Evolutionary conservation across 2,329 filamentous ascomycete genomes (phyloP).

Genomic region (Blastomyces silverae): DNA sequence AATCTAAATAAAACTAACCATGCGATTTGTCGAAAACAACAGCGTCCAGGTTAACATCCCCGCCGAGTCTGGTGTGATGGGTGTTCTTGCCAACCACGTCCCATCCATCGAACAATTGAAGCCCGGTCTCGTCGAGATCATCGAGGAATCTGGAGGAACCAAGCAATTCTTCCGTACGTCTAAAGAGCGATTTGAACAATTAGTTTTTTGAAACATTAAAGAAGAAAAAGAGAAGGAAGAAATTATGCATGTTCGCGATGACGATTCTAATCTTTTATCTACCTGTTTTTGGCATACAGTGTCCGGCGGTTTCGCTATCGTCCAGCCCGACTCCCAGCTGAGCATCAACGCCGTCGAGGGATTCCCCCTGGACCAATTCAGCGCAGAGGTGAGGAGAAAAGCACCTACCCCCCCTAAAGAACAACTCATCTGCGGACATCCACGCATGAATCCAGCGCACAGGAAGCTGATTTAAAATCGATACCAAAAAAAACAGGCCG

Average conservation of each 20-base stretch:
- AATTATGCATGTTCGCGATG: constrained; percentile 10
- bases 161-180: constrained; percentile 98
- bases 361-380: constrained; percentile 92
- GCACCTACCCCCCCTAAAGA: background rate
- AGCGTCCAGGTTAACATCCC: constrained; percentile 96
- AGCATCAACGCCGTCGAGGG: constrained; percentile 99
- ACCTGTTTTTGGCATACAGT: constrained; percentile 49
- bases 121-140: constrained; percentile 88
- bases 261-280: constrained; percentile 4
- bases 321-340: constrained; percentile 88
- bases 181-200: background rate
- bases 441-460: background rate
- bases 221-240: too few relatives aligned
- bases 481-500: constrained; percentile 46
- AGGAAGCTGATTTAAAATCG: background rate
- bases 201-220: background rate
- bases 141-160: constrained; percentile 79
- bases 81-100: constrained; percentile 98
- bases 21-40: constrained; percentile 55
- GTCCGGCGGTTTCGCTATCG: constrained; percentile 91
- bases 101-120: constrained; percentile 98
- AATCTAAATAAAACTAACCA: constrained; percentile 22
- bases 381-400: constrained; percentile 58
- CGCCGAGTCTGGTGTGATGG: constrained; percentile 98
- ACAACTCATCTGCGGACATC: background rate